A percentile compares a stretch with the other conserved stretches of the same genome.
phyloP scores from a whole-genome alignment of 805 yeast species.

The Candida nonsorbophila region DNA sequence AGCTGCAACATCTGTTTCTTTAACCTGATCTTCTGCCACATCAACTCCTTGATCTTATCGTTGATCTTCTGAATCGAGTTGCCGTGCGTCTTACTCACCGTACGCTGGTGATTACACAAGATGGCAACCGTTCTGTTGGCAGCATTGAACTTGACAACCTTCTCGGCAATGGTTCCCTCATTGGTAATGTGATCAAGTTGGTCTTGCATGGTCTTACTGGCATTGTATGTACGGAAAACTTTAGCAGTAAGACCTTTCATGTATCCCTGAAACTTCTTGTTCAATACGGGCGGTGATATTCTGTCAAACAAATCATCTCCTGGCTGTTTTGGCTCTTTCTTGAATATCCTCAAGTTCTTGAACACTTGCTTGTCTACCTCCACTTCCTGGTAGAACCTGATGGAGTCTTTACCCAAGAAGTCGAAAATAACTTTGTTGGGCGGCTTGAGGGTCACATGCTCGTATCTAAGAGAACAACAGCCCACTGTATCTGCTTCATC shows the following conservation, averaged over 20 bases:
- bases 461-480: conserved; percentile 89
- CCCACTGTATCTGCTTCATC: conserved; percentile 99
- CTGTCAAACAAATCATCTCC: conserved; percentile 94
- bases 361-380: conserved; percentile 90
- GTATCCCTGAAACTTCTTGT: conserved; percentile 82
- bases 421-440: conserved; percentile 86
- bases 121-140: conserved; percentile 95
- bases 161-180: conserved; percentile 83
- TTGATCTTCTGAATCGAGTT: conserved; percentile 72
- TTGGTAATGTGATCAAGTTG: conserved; percentile 81
- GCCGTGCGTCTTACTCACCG: conserved; percentile 82
- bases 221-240: conserved; percentile 96
- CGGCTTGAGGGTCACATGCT: conserved; percentile 80
- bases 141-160: conserved; percentile 82
- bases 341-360: conserved; percentile 81
- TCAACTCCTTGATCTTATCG: conserved; percentile 71
- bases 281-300: conserved; percentile 74
- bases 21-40: conserved; percentile 75
- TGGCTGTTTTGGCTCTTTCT: conserved; percentile 80
- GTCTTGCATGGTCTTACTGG: conserved; percentile 95
- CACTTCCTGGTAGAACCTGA: conserved; percentile 86
- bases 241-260: conserved; percentile 94
- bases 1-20: conserved; percentile 66
- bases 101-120: conserved; percentile 93
- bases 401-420: conserved; percentile 93